Base-by-base conservation (phyloP, 2,329 filamentous ascomycete species). In the Microdochium bolleyi region DNA sequence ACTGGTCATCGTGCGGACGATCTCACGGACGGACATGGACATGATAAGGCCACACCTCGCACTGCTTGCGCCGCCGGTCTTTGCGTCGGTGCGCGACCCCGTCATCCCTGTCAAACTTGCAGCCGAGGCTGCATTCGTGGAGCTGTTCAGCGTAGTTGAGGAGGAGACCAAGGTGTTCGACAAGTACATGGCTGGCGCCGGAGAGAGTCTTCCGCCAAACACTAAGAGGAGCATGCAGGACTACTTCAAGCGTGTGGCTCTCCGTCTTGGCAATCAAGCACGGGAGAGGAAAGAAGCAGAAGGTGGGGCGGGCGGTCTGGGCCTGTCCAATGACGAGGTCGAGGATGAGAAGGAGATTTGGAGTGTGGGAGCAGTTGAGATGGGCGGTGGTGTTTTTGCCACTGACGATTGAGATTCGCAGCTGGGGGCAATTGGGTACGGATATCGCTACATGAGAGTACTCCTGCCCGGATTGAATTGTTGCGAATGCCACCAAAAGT, bases 301-400 rank as follows among this genome's bases (percentile, higher is more conserved):
- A 67, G 92, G 92, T 56, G 94, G 92, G 8, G 81, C 86, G 54
- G 92, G 92, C 49, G 90, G 91, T 0, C 67, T 97, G 50, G 92
- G 92, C 0, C 68, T 99, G 62, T 88, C 87, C 32, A 91, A 89
- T 64, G 94, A 99, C 68, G 94, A 99, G 73, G 75, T 84, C 30
- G 94, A 99, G 65, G 94, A 99, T 71, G 90, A 96, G 75, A 87
- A 83, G 70, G 94, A 99, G 74, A 85, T 99, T 57, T 95, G 91
- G 92, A 94, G 89, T 67, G 87, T 99, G 50, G 94, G 94, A 5
- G 92, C 87, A 70, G 84, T 96, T 50, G 92, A 97, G 66, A 73
- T 92, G 13, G 74, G 73, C 49, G 87, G 81, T 9, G 88, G 89
- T 54, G 67, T 73, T 7, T 78, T 79, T 64, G 67, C 70, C 19